phyloP scores from a whole-genome alignment of 2,329 filamentous ascomycete genomes.

The Verticillium klebahnii region DNA sequence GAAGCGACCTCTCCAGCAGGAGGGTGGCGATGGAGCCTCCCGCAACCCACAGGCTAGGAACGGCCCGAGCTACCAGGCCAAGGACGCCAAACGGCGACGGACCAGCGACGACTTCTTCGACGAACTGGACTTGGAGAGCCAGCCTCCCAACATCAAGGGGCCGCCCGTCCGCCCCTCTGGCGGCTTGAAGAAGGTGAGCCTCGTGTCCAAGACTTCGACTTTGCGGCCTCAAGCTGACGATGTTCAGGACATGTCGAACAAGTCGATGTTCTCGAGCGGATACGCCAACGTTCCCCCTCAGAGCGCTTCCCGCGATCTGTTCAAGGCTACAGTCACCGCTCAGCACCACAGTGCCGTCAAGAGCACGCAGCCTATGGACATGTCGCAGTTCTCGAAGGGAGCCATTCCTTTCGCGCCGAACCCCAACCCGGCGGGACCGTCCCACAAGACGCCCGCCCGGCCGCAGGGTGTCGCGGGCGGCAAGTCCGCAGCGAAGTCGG shows the following conservation, averaged over 20 bases:
- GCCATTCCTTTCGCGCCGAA: conserved; percentile 83
- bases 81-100: conserved; percentile 74
- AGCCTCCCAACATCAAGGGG: conserved; percentile 63
- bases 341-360: conserved; percentile 64
- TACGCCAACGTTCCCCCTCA: conserved; percentile 54
- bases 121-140: conserved; percentile 53
- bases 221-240: background rate
- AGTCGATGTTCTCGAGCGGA: conserved; percentile 55
- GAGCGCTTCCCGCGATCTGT: conserved; percentile 50
- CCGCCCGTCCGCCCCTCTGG: conserved; percentile 81
- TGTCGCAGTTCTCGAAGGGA: conserved; percentile 84
- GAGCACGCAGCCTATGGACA: conserved; percentile 67
- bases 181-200: conserved; percentile 60
- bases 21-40: conserved; percentile 49
- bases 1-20: conserved; percentile 69
- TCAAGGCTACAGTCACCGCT: conserved; percentile 61
- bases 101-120: conserved; percentile 70
- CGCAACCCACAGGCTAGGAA: conserved; percentile 43
- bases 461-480: conserved; percentile 37
- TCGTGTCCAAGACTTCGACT: background rate
- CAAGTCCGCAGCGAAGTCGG: conserved; percentile 51
- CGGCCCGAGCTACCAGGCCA: conserved; percentile 59
- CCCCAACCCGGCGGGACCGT: conserved; percentile 46
- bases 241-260: conserved; percentile 53
- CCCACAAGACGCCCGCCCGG: conserved; percentile 68